phyloP scores from a whole-genome alignment of 2,329 filamentous ascomycete species.

The Fusarium mexicanum region DNA sequence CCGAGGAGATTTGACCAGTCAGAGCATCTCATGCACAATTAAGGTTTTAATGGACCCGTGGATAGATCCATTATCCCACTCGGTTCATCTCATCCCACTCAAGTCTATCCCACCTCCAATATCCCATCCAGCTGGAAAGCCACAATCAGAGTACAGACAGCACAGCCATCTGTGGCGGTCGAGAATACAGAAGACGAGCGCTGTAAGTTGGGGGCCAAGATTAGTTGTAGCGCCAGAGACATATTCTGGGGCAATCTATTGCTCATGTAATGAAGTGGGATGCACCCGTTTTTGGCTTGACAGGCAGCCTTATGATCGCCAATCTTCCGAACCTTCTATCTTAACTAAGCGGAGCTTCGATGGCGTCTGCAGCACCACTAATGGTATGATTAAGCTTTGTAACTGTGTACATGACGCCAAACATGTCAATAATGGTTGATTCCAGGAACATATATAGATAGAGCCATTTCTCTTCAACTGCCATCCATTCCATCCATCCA shows the following conservation, averaged over 20 bases:
- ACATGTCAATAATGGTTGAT: background rate
- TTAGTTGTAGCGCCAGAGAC: no score
- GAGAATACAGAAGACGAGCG: background rate
- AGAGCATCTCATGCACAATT: rapidly evolving
- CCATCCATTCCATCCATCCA: background rate
- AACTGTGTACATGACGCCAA: background rate
- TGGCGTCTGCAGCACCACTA: background rate
- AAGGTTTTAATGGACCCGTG: background rate
- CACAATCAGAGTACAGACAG: background rate
- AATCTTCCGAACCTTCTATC: background rate
- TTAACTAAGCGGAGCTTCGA: background rate
- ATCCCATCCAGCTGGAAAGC: background rate
- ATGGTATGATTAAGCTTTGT: background rate
- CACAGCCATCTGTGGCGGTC: background rate
- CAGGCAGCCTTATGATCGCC: background rate
- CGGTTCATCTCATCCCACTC: slow-evolving; percentile 19
- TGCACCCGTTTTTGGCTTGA: background rate
- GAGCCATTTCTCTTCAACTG: background rate
- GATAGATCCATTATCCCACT: slow-evolving; percentile 17
- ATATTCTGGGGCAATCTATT: background rate
- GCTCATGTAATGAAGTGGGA: background rate
- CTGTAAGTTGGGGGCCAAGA: background rate
- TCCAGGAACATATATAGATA: slow-evolving; percentile 5
- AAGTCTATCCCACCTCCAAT: background rate
- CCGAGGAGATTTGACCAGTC: background rate